phyloP scores from a whole-genome alignment of 345 rosid species.

The Cardamine resedifolia region DNA sequence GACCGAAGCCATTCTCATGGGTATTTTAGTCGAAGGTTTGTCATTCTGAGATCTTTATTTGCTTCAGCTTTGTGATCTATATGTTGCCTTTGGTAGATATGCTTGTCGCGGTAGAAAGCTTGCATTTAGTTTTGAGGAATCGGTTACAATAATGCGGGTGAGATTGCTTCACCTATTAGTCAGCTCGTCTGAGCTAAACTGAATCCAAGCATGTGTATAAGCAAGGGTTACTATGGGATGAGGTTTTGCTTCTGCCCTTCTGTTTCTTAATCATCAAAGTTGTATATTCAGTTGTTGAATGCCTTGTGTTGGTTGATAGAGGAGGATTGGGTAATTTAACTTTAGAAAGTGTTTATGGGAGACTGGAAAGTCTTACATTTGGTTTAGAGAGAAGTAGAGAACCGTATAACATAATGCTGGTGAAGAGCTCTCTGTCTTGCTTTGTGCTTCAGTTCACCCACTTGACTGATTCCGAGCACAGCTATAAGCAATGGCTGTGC shows the following conservation, averaged over 20 bases:
- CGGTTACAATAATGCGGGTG: background rate
- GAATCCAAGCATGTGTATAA: background rate
- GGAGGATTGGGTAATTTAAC: background rate
- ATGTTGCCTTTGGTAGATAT: background rate
- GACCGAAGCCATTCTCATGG: slow-evolving; percentile 85
- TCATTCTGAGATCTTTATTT: slow-evolving; percentile 11
- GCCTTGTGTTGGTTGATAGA: background rate
- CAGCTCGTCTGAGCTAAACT: background rate
- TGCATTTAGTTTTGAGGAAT: background rate
- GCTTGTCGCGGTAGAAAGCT: background rate
- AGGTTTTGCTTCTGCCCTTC: background rate
- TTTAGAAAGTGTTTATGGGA: background rate
- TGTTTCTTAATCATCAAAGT: background rate
- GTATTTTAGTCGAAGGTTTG: slow-evolving; percentile 90
- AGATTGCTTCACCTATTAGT: background rate
- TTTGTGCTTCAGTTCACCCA: background rate
- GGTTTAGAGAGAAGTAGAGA: background rate
- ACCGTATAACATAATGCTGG: background rate
- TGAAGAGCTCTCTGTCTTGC: slow-evolving; percentile 1
- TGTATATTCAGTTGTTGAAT: slow-evolving; percentile 3
- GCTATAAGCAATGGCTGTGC: background rate
- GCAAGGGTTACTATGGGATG: background rate
- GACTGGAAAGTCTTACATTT: background rate
- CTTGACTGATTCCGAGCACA: background rate
- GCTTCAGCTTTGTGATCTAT: background rate